These are phyloP conservation scores for Pichia sp. DNA, from an alignment of 1,139 yeast species.

Conservation along the genomic window DNA sequence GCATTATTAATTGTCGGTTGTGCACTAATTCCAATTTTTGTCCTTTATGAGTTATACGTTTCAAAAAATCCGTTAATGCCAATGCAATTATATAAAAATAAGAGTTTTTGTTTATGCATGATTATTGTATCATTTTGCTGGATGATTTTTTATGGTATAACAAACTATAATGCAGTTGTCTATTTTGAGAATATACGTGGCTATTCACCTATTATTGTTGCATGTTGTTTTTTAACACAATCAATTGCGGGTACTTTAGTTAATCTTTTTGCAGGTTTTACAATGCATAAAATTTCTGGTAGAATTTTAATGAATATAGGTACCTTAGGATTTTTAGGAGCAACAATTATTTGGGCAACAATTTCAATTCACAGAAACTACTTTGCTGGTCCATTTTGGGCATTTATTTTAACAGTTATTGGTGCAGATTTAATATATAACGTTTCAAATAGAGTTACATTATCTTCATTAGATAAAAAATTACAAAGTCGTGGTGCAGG, in stretches of 20 bases:
- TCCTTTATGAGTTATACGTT: slow-evolving; percentile 34
- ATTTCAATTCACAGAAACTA: slow-evolving; percentile 31
- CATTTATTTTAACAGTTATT: slow-evolving; percentile 34
- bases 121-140: slow-evolving; percentile 32
- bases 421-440: slow-evolving; percentile 43
- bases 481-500: slow-evolving; percentile 42
- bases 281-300: slow-evolving; percentile 39
- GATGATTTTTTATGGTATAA: slow-evolving; percentile 36
- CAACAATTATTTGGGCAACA: slow-evolving; percentile 38
- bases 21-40: slow-evolving; percentile 31
- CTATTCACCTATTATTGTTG: slow-evolving; percentile 35
- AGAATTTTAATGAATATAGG: slow-evolving; percentile 33
- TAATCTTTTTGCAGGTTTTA: slow-evolving; percentile 38
- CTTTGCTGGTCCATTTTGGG: slow-evolving; percentile 41
- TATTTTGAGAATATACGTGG: slow-evolving; percentile 36
- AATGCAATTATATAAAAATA: slow-evolving; percentile 34
- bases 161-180: slow-evolving; percentile 35
- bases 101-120: slow-evolving; percentile 36
- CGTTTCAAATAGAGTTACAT: slow-evolving; percentile 37
- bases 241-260: slow-evolving; percentile 35
- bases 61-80: slow-evolving; percentile 43
- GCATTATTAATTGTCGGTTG: slow-evolving; percentile 38
- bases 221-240: slow-evolving; percentile 35
- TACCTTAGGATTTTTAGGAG: slow-evolving; percentile 30
- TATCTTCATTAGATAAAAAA: slow-evolving; percentile 34